Evolutionary conservation across 2,329 filamentous ascomycete species (phyloP).

Genomic region (Monosporascus ibericus): DNA sequence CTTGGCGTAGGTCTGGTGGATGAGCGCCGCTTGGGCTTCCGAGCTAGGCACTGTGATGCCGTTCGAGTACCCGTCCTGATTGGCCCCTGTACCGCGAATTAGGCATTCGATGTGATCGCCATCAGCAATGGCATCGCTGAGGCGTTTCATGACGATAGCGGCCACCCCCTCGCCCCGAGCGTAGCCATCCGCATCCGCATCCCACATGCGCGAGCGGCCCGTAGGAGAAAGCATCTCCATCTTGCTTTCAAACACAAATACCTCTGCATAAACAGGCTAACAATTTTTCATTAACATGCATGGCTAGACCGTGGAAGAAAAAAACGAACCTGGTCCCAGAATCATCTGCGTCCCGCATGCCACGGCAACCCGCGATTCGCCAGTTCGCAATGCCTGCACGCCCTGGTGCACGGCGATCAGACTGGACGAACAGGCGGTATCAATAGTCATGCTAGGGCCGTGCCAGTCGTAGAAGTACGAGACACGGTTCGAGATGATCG

Average conservation of each 20-base stretch:
- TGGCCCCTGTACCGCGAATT: conserved; percentile 11
- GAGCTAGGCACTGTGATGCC: conserved; percentile 9
- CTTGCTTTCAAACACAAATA: neutral
- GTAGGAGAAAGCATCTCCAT: conserved; percentile 13
- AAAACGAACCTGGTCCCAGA: too few relatives aligned
- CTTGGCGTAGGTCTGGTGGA: conserved; percentile 3
- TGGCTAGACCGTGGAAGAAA: too few relatives aligned
- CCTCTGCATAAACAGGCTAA: too few relatives aligned
- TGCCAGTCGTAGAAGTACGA: conserved; percentile 9
- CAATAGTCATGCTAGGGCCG: conserved; percentile 5
- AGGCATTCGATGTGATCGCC: conserved; percentile 14
- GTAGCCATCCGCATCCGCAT: conserved; percentile 15
- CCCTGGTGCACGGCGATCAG: conserved; percentile 5
- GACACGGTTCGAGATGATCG: conserved; percentile 1
- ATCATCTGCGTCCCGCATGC: conserved; percentile 1
- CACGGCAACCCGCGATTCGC: neutral
- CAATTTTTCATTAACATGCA: too few relatives aligned
- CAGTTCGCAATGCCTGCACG: neutral
- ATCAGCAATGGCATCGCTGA: conserved; percentile 31
- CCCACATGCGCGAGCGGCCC: conserved; percentile 13
- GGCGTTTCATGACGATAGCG: conserved; percentile 36
- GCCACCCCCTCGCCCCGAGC: conserved; percentile 17
- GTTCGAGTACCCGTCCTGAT: conserved; percentile 10
- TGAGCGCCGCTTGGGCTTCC: conserved; percentile 3
- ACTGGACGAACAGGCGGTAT: conserved; percentile 10